phyloP scores from a whole-genome alignment of 2,329 filamentous ascomycete species.

The Hymenoscyphus fructigenus region DNA sequence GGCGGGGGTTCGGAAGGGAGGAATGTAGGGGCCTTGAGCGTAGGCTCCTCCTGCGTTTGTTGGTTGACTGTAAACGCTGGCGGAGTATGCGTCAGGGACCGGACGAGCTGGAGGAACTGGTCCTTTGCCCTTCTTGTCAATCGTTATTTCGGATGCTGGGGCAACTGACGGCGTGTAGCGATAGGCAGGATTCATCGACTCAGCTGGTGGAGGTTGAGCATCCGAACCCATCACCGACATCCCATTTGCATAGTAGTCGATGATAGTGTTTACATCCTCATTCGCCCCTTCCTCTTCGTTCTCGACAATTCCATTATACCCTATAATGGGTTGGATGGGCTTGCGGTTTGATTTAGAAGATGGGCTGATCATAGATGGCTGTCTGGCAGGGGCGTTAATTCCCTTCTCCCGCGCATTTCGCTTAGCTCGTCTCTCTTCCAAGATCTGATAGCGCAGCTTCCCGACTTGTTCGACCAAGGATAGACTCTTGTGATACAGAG shows the following conservation, averaged over 20 bases:
- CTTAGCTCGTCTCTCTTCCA: not conserved
- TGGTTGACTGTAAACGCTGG: constrained; percentile 11
- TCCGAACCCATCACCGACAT: not conserved
- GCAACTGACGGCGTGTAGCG: not conserved
- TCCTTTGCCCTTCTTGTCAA: not conserved
- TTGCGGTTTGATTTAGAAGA: not conserved
- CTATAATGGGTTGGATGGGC: not conserved
- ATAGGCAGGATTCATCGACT: constrained; percentile 18
- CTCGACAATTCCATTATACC: not conserved
- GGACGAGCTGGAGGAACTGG: not conserved
- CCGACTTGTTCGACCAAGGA: constrained; percentile 8
- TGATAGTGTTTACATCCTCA: not conserved
- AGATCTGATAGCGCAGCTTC: not conserved
- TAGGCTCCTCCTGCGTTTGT: not conserved
- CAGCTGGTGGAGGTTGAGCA: not conserved
- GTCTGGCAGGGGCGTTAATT: not conserved
- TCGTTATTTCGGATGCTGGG: not conserved
- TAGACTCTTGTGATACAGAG: not conserved
- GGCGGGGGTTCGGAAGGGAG: not conserved
- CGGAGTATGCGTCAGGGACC: constrained; percentile 9
- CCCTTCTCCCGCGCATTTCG: not conserved
- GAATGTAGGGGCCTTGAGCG: not conserved
- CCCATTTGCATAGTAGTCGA: not conserved
- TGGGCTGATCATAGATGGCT: not conserved
- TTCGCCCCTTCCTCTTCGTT: not conserved